These are phyloP conservation scores for Roridomyces roridus DNA, from an alignment of 768 basidiomycete species.

Conservation along the genomic window DNA sequence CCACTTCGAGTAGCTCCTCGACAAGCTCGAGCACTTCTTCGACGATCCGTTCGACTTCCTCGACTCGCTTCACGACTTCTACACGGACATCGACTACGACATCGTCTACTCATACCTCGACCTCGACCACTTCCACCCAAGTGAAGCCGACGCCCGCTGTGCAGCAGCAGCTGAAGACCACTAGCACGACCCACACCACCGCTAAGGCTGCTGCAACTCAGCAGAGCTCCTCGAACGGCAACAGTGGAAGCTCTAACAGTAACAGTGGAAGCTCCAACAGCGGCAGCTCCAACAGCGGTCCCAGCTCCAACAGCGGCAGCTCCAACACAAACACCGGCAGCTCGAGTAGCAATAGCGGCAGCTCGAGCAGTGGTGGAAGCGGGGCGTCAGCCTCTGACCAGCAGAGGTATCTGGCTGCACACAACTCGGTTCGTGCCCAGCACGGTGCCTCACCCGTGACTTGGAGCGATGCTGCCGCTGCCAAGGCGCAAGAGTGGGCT, in stretches of 20 bases:
- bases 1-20: slow-evolving; percentile 14
- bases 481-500: slow-evolving; percentile 75
- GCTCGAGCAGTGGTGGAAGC: slow-evolving; percentile 33
- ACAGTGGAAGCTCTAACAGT: slow-evolving; percentile 5
- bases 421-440: slow-evolving; percentile 66
- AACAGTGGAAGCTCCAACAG: slow-evolving; percentile 13
- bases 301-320: slow-evolving; percentile 16
- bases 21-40: slow-evolving; percentile 22
- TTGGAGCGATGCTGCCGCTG: slow-evolving; percentile 67
- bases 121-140: slow-evolving; percentile 14
- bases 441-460: slow-evolving; percentile 69
- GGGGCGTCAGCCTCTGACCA: slow-evolving; percentile 51
- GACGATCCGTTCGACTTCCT: slow-evolving; percentile 19
- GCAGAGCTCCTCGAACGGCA: slow-evolving; percentile 13
- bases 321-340: slow-evolving; percentile 18
- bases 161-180: slow-evolving; percentile 7
- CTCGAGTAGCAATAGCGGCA: slow-evolving; percentile 6
- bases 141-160: neutral
- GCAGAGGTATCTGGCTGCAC: slow-evolving; percentile 57
- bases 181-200: slow-evolving; percentile 10
- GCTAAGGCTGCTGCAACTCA: slow-evolving; percentile 12
- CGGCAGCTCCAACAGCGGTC: slow-evolving; percentile 13
- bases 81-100: slow-evolving; percentile 24
- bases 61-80: slow-evolving; percentile 19
- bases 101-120: slow-evolving; percentile 25